Percentiles rank a stretch among this genome's conserved stretches.
Conservation (phyloP, 1,284 basidiomycete genomes). For the Ceratobasidium sp. region DNA sequence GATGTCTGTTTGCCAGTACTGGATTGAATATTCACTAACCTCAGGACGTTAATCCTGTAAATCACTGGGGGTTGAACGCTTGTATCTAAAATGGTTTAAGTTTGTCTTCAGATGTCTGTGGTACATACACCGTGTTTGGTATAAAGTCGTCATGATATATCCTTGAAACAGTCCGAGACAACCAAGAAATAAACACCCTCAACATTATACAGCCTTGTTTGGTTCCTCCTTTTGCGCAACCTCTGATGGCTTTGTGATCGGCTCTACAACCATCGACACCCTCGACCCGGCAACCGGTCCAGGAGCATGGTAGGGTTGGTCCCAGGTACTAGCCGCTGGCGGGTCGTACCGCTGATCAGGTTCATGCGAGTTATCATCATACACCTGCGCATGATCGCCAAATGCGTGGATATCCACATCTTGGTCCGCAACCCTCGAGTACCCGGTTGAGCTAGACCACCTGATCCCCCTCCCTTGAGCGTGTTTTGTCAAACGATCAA, state of each 20-base stretch:
- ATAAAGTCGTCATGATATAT: too few species aligned
- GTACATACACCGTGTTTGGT: too few species aligned
- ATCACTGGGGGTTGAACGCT: too few species aligned
- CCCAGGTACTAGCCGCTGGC: too few species aligned
- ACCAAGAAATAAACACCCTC: not conserved
- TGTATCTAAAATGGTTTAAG: too few species aligned
- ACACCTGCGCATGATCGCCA: constrained; percentile 6
- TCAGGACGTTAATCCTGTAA: too few species aligned
- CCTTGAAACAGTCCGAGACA: too few species aligned
- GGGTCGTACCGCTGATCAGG: too few species aligned
- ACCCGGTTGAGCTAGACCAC: not conserved
- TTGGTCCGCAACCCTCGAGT: not conserved
- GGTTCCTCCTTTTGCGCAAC: constrained; percentile 6
- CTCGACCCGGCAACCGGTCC: not conserved
- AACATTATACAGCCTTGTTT: not conserved
- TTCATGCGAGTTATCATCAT: not conserved
- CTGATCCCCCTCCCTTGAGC: not conserved
- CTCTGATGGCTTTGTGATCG: constrained; percentile 7
- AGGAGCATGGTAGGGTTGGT: constrained; percentile 9
- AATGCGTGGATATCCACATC: constrained; percentile 15
- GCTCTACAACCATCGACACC: constrained; percentile 8
- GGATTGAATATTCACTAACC: too few species aligned
- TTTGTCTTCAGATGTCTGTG: too few species aligned
- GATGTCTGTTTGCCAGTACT: too few species aligned
- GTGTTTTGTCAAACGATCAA: constrained; percentile 4